phyloP scores from a whole-genome alignment of 768 basidiomycete species.

The Xerocomus spinulosus region DNA sequence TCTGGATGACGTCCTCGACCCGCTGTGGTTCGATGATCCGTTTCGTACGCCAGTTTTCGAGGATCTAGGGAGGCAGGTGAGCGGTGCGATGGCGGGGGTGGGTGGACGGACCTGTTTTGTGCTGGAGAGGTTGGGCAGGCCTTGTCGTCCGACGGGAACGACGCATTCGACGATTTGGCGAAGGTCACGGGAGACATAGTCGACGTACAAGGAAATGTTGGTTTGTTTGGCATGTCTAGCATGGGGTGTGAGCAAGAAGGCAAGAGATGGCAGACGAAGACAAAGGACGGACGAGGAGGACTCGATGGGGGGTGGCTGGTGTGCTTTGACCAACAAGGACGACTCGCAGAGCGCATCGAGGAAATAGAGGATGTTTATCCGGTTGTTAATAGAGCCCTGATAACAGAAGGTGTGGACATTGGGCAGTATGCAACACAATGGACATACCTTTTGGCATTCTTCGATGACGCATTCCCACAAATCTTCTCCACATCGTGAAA shows the following conservation, averaged over 20 bases:
- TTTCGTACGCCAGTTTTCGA: slow-evolving; percentile 89
- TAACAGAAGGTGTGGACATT: not conserved
- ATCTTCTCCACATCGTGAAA: slow-evolving; percentile 81
- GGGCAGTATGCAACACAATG: not conserved
- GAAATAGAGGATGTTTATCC: slow-evolving; percentile 93
- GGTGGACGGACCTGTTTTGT: slow-evolving; percentile 64
- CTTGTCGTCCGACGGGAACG: slow-evolving; percentile 86
- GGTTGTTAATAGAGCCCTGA: slow-evolving; percentile 80
- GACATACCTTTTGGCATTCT: slow-evolving; percentile 76
- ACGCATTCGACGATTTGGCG: slow-evolving; percentile 73
- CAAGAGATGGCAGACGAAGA: not conserved
- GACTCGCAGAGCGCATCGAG: slow-evolving; percentile 85
- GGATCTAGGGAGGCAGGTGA: slow-evolving; percentile 48
- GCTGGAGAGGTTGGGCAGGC: slow-evolving; percentile 81
- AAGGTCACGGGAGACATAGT: slow-evolving; percentile 75
- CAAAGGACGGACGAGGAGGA: slow-evolving; percentile 18
- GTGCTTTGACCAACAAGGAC: slow-evolving; percentile 63
- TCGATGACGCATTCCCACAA: slow-evolving; percentile 92
- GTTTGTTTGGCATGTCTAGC: slow-evolving; percentile 32
- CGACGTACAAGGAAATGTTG: slow-evolving; percentile 60
- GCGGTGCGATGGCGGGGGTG: not conserved
- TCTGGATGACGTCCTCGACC: slow-evolving; percentile 63
- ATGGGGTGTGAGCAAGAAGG: not conserved
- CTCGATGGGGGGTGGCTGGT: slow-evolving; percentile 30
- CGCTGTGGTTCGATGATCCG: slow-evolving; percentile 76